These are phyloP conservation scores for Tolypocladium ophioglossoides DNA, from an alignment of 2,329 filamentous ascomycete genomes.

Conservation along the genomic window DNA sequence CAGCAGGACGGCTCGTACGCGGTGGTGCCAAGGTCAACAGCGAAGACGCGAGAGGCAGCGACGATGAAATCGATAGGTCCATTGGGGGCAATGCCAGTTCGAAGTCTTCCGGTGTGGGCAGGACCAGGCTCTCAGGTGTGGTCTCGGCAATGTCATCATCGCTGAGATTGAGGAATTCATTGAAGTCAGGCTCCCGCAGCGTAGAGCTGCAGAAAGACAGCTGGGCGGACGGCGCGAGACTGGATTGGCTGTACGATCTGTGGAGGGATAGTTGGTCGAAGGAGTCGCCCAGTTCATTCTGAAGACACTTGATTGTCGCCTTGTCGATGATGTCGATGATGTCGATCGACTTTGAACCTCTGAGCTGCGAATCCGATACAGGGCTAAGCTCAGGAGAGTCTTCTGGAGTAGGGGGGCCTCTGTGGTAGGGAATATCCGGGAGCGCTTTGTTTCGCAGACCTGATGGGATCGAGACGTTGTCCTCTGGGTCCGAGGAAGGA, in stretches of 20 bases:
- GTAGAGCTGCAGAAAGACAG: slow-evolving; percentile 21
- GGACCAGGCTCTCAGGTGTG: slow-evolving; percentile 9
- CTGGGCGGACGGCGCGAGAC: slow-evolving; percentile 16
- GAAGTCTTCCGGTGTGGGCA: slow-evolving; percentile 4
- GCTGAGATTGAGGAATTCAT: slow-evolving; percentile 42
- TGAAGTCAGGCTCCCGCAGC: slow-evolving; percentile 39
- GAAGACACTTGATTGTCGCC: slow-evolving; percentile 14
- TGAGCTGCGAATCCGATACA: slow-evolving; percentile 12
- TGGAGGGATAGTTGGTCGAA: slow-evolving; percentile 14
- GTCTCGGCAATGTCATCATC: slow-evolving; percentile 49
- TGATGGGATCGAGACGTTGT: slow-evolving; percentile 5
- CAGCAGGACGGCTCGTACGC: slow-evolving; percentile 29
- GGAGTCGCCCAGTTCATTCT: slow-evolving; percentile 14
- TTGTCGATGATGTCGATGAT: slow-evolving; percentile 17
- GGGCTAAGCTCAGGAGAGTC: slow-evolving; percentile 20
- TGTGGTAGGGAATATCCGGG: slow-evolving; percentile 6
- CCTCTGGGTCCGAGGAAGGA: slow-evolving; percentile 19
- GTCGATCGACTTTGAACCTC: slow-evolving; percentile 16
- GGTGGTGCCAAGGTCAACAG: slow-evolving; percentile 35
- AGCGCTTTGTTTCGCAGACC: slow-evolving; percentile 6
- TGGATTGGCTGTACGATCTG: slow-evolving; percentile 18
- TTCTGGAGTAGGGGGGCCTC: slow-evolving; percentile 18
- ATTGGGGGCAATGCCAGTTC: slow-evolving; percentile 8
- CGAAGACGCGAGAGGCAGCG: slow-evolving; percentile 15
- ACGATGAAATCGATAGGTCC: slow-evolving; percentile 12